phyloP scores from a whole-genome alignment of 164 flowering plant genomes.

The Nymphaea colorata region DNA sequence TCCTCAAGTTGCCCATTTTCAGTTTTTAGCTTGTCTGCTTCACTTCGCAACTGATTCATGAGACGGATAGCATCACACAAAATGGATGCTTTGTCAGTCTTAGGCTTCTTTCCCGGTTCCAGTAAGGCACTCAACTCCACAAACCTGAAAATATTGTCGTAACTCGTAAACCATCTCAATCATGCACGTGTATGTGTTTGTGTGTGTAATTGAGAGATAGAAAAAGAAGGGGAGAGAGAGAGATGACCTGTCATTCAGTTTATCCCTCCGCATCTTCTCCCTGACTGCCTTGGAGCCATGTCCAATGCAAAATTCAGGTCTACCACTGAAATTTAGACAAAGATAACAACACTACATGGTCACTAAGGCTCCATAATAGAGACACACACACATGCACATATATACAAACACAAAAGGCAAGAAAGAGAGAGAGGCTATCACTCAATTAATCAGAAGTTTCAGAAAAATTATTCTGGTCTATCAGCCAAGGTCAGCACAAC shows the following conservation, averaged over 20 bases:
- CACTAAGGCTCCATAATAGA: too few species aligned
- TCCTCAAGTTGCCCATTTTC: slow-evolving; percentile 30
- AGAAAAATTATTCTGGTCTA: too few species aligned
- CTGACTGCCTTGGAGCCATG: slow-evolving; percentile 40
- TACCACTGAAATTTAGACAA: too few species aligned
- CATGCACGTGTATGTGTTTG: neutral
- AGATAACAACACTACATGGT: too few species aligned
- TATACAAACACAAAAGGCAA: too few species aligned
- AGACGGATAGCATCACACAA: slow-evolving; percentile 40
- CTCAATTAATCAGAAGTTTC: too few species aligned
- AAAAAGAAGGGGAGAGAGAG: neutral
- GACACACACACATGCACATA: too few species aligned
- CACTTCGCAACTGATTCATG: slow-evolving; percentile 33
- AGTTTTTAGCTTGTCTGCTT: slow-evolving; percentile 30
- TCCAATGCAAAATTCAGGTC: slow-evolving; percentile 17
- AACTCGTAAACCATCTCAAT: neutral
- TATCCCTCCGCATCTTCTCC: slow-evolving; percentile 49
- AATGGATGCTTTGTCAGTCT: slow-evolving; percentile 38
- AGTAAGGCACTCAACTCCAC: slow-evolving; percentile 31
- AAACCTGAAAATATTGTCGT: slow-evolving; percentile 19
- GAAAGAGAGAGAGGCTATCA: too few species aligned
- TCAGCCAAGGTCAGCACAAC: too few species aligned
- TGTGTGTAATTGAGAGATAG: neutral
- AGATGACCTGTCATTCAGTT: slow-evolving; percentile 44
- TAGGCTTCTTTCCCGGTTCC: slow-evolving; percentile 44